Base-by-base conservation (phyloP, 371 early-diverging fungal species). In the Apophysomyces ossiformis region DNA sequence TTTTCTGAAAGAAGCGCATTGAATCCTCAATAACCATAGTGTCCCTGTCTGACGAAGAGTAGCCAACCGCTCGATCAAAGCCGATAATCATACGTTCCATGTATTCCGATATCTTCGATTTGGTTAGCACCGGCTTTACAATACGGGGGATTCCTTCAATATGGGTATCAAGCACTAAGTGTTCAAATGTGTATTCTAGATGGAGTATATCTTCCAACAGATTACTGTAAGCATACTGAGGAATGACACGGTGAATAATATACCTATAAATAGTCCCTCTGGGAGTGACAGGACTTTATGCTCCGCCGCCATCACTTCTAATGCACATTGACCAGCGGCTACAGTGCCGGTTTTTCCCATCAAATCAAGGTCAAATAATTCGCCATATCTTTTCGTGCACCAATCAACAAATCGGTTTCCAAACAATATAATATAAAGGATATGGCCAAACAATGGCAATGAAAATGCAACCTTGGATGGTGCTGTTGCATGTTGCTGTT, bases 371-470 rank as follows among this genome's bases (percentile, higher is more conserved):
- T 69, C 73, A 39, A 61, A 79, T 12, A 74, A 37, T 36, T 79
- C 77, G 9, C 77, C 80, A 50, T 79, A 77, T 5, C 59, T 75
- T 9, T 45, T 13, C 11, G 57, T 58, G 35, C 80, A 77, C 73
- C 75, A 76, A 43, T 79, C 77, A 1, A 77, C 26, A 60, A 79
- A 79, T 18, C 65, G 58, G 8, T 65, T 44, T n/a, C 67, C 37
- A 9, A 64, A 58, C 9, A 45, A 32, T 8, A 68, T 41, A 9
- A 77, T 16, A 37, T 77, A 76, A 1, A 72, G 54, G 4, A 70
- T 60, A 58, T 79, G 80, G 11, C 77, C 80, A 15, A 77, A 0
- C 1, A 79, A 16, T 13, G 80, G 80, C 3, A 77, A 45, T 32
- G 65, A 45, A 36, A 67, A 79, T 41, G 71, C 69, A 6, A 73